phyloP scores from a whole-genome alignment of 345 rosid species.

The Cardamine chenopodiifolia region DNA sequence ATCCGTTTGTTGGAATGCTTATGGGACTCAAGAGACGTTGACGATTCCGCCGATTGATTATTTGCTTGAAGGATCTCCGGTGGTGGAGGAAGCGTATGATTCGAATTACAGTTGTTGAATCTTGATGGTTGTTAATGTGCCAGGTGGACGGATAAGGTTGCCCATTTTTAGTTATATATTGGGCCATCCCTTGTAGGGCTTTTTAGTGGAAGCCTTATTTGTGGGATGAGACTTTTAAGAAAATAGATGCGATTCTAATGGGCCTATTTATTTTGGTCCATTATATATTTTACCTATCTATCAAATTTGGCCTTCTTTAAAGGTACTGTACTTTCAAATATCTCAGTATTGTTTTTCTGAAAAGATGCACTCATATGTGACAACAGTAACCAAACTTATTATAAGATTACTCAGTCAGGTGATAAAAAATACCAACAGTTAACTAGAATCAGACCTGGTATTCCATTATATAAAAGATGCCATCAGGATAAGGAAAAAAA shows the following conservation, averaged over 20 bases:
- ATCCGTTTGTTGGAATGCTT: constrained; percentile 98
- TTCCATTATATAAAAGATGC: background rate
- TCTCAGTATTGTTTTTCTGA: no score
- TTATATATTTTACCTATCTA: background rate
- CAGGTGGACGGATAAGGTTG: constrained; percentile 5
- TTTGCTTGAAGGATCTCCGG: constrained; percentile 75
- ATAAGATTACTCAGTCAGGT: no score
- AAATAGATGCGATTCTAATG: background rate
- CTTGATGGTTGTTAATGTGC: background rate
- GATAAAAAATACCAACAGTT: no score
- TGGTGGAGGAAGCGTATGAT: constrained; percentile 41
- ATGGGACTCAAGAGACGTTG: constrained; percentile 75
- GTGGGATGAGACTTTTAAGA: constrained; percentile 59
- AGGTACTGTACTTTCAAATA: no score
- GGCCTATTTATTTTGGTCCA: background rate
- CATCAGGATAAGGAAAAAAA: background rate
- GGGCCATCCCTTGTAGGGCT: constrained; percentile 72
- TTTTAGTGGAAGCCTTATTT: constrained; percentile 50
- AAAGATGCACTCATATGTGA: no score
- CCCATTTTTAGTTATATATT: constrained; percentile 24
- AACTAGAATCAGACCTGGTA: background rate
- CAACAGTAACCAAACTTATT: no score
- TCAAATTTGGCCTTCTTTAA: no score
- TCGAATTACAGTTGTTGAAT: constrained; percentile 50
- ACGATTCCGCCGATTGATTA: constrained; percentile 87